Evolutionary conservation across 495 filamentous ascomycete species (phyloP).

Genomic region (Penicillium lagena): DNA sequence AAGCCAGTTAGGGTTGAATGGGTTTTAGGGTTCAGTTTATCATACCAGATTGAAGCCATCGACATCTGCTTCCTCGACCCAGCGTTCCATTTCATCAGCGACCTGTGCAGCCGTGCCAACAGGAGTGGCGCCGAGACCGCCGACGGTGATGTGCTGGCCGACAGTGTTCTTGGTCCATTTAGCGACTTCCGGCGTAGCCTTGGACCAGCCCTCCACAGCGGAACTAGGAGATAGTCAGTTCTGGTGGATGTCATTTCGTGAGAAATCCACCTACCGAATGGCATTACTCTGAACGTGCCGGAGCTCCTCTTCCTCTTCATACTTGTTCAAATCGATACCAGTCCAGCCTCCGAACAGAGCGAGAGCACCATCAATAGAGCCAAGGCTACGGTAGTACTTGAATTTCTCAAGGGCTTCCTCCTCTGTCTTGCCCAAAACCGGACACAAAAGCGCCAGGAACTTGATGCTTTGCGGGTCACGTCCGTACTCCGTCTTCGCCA

Average conservation of each 20-base stretch:
- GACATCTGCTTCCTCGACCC: slow-evolving; percentile 55
- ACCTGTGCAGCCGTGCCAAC: slow-evolving; percentile 53
- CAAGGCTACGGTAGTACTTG: slow-evolving; percentile 39
- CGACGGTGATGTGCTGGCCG: slow-evolving; percentile 56
- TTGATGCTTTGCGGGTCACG: slow-evolving; percentile 46
- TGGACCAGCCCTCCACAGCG: slow-evolving; percentile 43
- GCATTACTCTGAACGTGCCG: slow-evolving; percentile 58
- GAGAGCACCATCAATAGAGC: slow-evolving; percentile 47
- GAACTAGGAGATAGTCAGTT: slow-evolving; percentile 17
- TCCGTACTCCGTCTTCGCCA: slow-evolving; percentile 37
- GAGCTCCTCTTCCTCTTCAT: slow-evolving; percentile 49
- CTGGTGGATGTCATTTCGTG: too few species aligned
- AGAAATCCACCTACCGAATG: slow-evolving; percentile 35
- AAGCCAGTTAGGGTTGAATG: not conserved
- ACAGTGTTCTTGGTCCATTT: slow-evolving; percentile 63
- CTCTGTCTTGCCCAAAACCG: slow-evolving; percentile 47
- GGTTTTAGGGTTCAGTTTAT: not conserved
- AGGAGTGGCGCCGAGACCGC: slow-evolving; percentile 47
- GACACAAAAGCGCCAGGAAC: slow-evolving; percentile 45
- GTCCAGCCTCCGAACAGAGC: slow-evolving; percentile 55
- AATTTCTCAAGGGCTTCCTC: slow-evolving; percentile 50
- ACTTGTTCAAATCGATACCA: slow-evolving; percentile 46
- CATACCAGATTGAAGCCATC: slow-evolving; percentile 58
- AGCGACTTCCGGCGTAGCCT: slow-evolving; percentile 32
- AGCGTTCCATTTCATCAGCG: slow-evolving; percentile 54